Percentiles rank a stretch among this genome's conserved stretches.
These are phyloP conservation scores for Protea cynaroides DNA, from an alignment of 164 flowering plant species.

Conservation along the genomic window DNA sequence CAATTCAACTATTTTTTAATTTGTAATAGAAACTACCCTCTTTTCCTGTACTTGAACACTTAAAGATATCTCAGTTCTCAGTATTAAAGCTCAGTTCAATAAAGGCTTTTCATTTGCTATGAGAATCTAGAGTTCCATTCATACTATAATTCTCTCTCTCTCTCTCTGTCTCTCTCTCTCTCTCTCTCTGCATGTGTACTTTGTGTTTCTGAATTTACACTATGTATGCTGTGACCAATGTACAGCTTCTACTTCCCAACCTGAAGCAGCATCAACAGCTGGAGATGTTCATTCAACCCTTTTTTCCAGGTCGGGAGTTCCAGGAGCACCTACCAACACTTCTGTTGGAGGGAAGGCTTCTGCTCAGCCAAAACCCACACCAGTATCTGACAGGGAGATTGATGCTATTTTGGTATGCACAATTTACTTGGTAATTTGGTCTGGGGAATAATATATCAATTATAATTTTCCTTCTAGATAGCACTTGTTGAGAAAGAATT, in stretches of 20 bases:
- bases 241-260: slow-evolving; percentile 18
- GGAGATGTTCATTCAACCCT: slow-evolving; percentile 23
- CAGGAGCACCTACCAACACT: slow-evolving; percentile 23
- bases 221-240: background rate
- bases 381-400: slow-evolving; percentile 68
- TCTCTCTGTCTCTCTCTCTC: no score
- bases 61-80: no score
- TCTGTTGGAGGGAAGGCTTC: slow-evolving; percentile 79
- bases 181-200: no score
- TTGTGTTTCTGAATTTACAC: no score
- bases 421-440: background rate
- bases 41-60: no score
- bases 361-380: slow-evolving; percentile 75
- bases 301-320: slow-evolving; percentile 33
- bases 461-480: background rate
- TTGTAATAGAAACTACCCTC: no score
- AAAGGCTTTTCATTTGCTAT: no score
- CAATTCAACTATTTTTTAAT: no score
- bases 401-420: slow-evolving; percentile 72
- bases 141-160: no score
- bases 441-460: background rate
- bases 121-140: no score
- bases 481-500: no score
- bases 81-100: no score
- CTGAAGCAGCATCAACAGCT: slow-evolving; percentile 10